Base-by-base conservation (phyloP, 805 yeast species). In the Metschnikowia kunwiensis region DNA sequence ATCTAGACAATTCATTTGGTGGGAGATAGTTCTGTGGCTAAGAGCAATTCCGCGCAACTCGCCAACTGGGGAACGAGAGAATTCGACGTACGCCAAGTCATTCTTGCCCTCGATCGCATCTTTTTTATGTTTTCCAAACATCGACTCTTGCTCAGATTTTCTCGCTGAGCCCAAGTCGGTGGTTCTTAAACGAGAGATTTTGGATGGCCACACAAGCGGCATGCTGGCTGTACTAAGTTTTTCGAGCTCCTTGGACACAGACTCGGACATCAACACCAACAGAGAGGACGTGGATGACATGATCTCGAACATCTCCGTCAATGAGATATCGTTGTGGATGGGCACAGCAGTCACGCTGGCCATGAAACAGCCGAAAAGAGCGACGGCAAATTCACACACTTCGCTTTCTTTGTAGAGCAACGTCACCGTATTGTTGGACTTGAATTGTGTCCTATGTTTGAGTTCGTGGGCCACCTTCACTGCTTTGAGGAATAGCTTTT, bases 321-420 rank as follows among this genome's bases (percentile, higher is more conserved):
- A 62, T 21, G 82, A 81, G 18, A 78, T 73, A 36, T 80, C 84
- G 40, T 87, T 80, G 36, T 85, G 85, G 27, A 93, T 78, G 0
- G 98, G 98, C 5, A 93, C 91, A 0, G 97, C 97, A 2, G 93
- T 89, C 30, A 87, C 83, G 2, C 95, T 96, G 1, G 97, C 95
- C 38, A 91, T 66, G 47, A 91, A 86, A 55, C 97, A 89, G 5
- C 96, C 98, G 57, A 87, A 75, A 14, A 93, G 58, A 0, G 97
- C 94, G 1, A 85, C 77, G 0, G 86, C 75, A 56, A 89, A 91
- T 45, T 93, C 97, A 9, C 85, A 73, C 2, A 86, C 79, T 58
- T 93, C 97, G 20, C 74, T 73, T 40, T 82, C 87, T 50, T 85
- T 87, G 55, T 88, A 93, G 48, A 94, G 74, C 27, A 93, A 65